phyloP scores from a whole-genome alignment of 1,139 yeast genomes.

The Taphrina deformans region DNA sequence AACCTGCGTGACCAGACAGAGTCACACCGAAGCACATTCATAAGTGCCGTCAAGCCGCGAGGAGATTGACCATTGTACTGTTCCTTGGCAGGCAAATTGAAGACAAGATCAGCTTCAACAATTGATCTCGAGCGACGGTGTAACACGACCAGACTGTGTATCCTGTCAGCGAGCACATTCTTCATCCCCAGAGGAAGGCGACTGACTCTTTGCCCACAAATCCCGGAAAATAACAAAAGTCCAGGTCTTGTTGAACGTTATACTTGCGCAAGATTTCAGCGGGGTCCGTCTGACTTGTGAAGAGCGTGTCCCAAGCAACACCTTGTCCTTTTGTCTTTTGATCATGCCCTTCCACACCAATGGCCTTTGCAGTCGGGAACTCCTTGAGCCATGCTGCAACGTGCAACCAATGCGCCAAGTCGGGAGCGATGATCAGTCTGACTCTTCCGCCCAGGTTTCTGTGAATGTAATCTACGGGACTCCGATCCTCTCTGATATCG shows the following conservation, averaged over 20 bases:
- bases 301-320: constrained; percentile 5
- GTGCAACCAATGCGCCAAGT: constrained; percentile 45
- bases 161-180: background rate
- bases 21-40: background rate
- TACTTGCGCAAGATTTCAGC: background rate
- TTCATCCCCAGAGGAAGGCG: constrained; percentile 45
- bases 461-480: constrained; percentile 41
- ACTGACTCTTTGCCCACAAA: constrained; percentile 54
- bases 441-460: constrained; percentile 37
- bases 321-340: background rate
- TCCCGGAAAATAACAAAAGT: constrained; percentile 8
- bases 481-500: constrained; percentile 62
- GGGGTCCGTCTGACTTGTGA: background rate
- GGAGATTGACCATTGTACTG: constrained; percentile 48
- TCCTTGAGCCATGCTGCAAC: constrained; percentile 53
- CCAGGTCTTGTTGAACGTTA: background rate
- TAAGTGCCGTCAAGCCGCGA: constrained; percentile 8
- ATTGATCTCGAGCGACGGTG: constrained; percentile 48
- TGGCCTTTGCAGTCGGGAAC: constrained; percentile 53
- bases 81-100: constrained; percentile 54
- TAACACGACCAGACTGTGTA: background rate
- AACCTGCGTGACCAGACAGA: constrained; percentile 16
- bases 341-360: constrained; percentile 51
- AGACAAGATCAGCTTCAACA: constrained; percentile 59
- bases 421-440: constrained; percentile 45